phyloP scores from a whole-genome alignment of 2,329 filamentous ascomycete species.

The Aureobasidium sp. region DNA sequence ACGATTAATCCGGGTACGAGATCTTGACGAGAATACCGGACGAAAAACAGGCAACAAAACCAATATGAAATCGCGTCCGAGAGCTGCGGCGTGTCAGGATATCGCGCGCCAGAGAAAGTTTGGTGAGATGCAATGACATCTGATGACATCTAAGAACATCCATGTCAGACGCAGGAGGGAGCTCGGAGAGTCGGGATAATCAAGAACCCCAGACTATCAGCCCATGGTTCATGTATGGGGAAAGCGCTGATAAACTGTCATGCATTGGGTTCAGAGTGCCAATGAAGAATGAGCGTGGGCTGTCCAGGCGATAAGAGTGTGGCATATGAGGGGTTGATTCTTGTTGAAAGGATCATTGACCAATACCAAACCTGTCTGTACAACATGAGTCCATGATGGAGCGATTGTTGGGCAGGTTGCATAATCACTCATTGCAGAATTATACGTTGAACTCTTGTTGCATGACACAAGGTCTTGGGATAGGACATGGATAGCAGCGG shows the following conservation, averaged over 20 bases:
- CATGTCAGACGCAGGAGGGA: not conserved
- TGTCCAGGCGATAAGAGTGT: not conserved
- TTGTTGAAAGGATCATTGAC: conserved; percentile 3
- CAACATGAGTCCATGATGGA: not conserved
- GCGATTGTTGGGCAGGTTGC: conserved; percentile 1
- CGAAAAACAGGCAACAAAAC: not conserved
- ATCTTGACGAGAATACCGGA: not conserved
- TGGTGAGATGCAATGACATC: not conserved
- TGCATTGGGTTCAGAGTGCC: not conserved
- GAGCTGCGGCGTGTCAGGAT: not conserved
- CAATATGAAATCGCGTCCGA: not conserved
- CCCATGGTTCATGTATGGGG: not conserved
- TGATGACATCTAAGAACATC: not conserved
- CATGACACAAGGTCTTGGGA: conserved; percentile 3
- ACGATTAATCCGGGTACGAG: not conserved
- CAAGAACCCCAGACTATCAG: not conserved
- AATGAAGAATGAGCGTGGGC: not conserved
- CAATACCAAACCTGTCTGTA: not conserved
- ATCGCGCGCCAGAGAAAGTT: not conserved
- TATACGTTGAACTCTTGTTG: conserved; percentile 1
- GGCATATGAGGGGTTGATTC: not conserved
- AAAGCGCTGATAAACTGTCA: conserved; percentile 8
- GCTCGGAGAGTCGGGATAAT: not conserved
- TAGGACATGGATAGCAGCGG: not conserved
- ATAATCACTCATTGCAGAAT: not conserved